These are phyloP conservation scores for Pichia heedii DNA, from an alignment of 805 yeast genomes.

Conservation along the genomic window DNA sequence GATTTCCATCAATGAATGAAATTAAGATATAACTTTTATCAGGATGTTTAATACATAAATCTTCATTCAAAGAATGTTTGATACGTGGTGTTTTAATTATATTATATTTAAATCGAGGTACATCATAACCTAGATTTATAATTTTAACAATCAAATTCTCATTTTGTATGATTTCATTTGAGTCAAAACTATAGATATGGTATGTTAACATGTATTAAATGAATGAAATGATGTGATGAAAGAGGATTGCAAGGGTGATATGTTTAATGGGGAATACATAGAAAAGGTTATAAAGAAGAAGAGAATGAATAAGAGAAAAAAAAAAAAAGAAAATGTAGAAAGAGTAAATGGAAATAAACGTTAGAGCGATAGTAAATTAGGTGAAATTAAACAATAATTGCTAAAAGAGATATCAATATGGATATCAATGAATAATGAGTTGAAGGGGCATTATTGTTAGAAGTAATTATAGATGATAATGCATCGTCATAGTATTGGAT, in stretches of 20 bases:
- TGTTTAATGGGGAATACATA: too few relatives aligned
- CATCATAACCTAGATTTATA: conserved; percentile 45
- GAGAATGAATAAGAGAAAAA: not conserved
- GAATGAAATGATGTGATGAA: not conserved
- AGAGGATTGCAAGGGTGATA: too few relatives aligned
- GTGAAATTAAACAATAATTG: not conserved
- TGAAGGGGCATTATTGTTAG: not conserved
- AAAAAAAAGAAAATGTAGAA: not conserved
- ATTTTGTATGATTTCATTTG: conserved; percentile 3
- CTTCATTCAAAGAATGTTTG: conserved; percentile 20
- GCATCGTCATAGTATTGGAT: conserved; percentile 2
- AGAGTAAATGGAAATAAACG: not conserved
- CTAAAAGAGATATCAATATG: not conserved
- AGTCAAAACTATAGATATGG: conserved; percentile 5
- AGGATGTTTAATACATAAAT: conserved; percentile 16
- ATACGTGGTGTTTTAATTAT: conserved; percentile 36
- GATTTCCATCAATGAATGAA: not conserved
- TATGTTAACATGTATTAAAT: not conserved
- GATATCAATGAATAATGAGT: not conserved
- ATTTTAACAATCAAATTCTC: conserved; percentile 22
- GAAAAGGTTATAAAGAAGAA: too few relatives aligned
- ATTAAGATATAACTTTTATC: not conserved
- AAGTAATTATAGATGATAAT: not conserved
- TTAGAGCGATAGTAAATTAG: too few relatives aligned
- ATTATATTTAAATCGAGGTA: conserved; percentile 35